Percentiles rank a stretch among this genome's conserved stretches.
Evolutionary conservation across 202 grass and related monocot species (phyloP).

Genomic region (Saccharum hybrid): DNA sequence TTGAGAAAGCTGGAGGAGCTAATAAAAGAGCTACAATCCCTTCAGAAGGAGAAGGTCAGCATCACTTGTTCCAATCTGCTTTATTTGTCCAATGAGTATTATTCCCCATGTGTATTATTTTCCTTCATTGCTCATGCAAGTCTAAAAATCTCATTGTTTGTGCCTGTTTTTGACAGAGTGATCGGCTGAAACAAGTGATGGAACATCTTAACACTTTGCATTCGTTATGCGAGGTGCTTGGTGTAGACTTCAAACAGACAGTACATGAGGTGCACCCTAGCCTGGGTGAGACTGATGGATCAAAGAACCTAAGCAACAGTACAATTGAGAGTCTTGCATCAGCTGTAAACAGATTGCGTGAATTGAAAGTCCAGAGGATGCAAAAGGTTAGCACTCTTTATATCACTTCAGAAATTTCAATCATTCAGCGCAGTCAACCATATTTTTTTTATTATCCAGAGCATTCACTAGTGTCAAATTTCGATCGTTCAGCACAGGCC

Average conservation of each 20-base stretch:
- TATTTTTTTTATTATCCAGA: background rate
- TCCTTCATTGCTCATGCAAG: slow-evolving; percentile 22
- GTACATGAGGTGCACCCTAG: slow-evolving; percentile 69
- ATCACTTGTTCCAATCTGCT: slow-evolving; percentile 10
- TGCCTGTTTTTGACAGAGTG: slow-evolving; percentile 59
- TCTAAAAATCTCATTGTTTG: slow-evolving; percentile 28
- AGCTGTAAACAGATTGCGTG: slow-evolving; percentile 62
- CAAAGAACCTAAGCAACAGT: slow-evolving; percentile 74
- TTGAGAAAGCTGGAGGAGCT: slow-evolving; percentile 84
- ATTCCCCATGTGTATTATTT: background rate
- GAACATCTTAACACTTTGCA: slow-evolving; percentile 71
- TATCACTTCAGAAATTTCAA: background rate
- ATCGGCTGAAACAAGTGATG: slow-evolving; percentile 79
- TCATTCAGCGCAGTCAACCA: background rate
- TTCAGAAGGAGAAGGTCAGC: slow-evolving; percentile 95
- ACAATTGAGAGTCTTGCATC: slow-evolving; percentile 73
- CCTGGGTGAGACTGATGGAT: slow-evolving; percentile 72
- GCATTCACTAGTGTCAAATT: background rate
- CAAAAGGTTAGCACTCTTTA: slow-evolving; percentile 73
- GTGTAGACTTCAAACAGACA: slow-evolving; percentile 78
- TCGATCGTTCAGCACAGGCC: background rate
- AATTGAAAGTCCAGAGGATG: slow-evolving; percentile 87
- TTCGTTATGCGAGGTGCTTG: slow-evolving; percentile 79
- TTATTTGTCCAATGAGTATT: slow-evolving; percentile 7
- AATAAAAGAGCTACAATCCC: slow-evolving; percentile 64